Base-by-base conservation (phyloP, 345 rosid species). In the Arabis hirsuta region DNA sequence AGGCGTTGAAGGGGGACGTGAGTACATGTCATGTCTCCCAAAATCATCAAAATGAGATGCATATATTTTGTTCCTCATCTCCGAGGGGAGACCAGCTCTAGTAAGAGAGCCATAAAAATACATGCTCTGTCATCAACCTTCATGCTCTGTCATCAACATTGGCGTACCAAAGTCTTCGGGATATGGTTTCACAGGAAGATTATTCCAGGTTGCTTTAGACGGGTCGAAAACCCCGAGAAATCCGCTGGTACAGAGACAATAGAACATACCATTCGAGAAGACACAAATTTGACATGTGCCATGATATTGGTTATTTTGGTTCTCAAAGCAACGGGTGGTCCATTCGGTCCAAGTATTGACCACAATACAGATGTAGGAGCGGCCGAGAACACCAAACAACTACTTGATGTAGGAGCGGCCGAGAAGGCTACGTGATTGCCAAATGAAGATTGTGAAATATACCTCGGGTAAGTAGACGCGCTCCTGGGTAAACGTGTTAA, bases 361-460 rank as follows among this genome's bases (percentile, higher is more conserved):
- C 44, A 19, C 1, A n/a, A n/a, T n/a, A n/a, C n/a, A n/a, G n/a
- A n/a, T n/a, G n/a, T n/a, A n/a, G n/a, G n/a, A n/a, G n/a, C n/a
- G n/a, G n/a, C n/a, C n/a, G 16, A 16, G 16, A 16, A 16, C 16
- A 16, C 16, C 16, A 51, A 22, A 64, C 69, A 48, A 20, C 22
- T 64, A 34, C 24, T 34, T 32, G 57, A 64, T 48, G 69, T 64
- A 50, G 69, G 69, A 64, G 69, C 46, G 5, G 46, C 69, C 12
- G 57, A 12, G 57, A 64, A 64, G 34, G 69, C 13, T 34, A 64
- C 12, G 45, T 9, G 4, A 64, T 8, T 2, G 57, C 22, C 46
- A 22, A 22, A 2, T 22, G 24, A 22, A 22, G 24, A 22, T 22
- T 22, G 24, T 12, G 27, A 7, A 1, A 0, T 7, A 6, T 8